phyloP scores from a whole-genome alignment of 345 rosid species.

The Hypericum perforatum region DNA sequence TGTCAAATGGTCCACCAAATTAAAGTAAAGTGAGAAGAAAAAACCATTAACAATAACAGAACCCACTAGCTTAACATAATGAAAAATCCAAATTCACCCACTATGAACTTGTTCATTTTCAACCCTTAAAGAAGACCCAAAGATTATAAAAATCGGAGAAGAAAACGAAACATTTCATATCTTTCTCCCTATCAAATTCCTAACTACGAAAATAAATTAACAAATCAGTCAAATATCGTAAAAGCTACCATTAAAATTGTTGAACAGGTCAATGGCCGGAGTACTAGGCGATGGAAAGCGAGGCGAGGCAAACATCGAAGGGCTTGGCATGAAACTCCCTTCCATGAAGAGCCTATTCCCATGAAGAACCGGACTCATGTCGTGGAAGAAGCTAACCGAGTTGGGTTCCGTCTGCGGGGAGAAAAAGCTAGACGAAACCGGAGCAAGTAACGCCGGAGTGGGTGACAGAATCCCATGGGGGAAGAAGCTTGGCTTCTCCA shows the following conservation, averaged over 20 bases:
- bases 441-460: constrained; percentile 53
- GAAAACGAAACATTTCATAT: too few species aligned
- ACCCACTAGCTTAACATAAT: constrained; percentile 22
- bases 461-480: constrained; percentile 67
- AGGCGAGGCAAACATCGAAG: constrained; percentile 39
- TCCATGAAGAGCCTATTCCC: constrained; percentile 42
- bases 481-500: constrained; percentile 30
- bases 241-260: constrained; percentile 23
- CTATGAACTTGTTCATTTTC: neutral
- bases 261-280: constrained; percentile 54
- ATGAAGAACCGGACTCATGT: constrained; percentile 41
- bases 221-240: constrained; percentile 35
- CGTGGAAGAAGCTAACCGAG: constrained; percentile 41
- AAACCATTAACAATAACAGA: constrained; percentile 19
- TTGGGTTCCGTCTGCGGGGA: constrained; percentile 46
- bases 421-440: constrained; percentile 56
- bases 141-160: too few species aligned
- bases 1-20: constrained; percentile 19
- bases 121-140: neutral
- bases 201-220: neutral
- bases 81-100: constrained; percentile 6
- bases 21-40: constrained; percentile 11
- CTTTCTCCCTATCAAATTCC: neutral
- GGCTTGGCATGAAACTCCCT: constrained; percentile 50
- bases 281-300: constrained; percentile 23